Conservation (phyloP, 768 basidiomycete genomes). For the Dacryopinax primogenitus region DNA sequence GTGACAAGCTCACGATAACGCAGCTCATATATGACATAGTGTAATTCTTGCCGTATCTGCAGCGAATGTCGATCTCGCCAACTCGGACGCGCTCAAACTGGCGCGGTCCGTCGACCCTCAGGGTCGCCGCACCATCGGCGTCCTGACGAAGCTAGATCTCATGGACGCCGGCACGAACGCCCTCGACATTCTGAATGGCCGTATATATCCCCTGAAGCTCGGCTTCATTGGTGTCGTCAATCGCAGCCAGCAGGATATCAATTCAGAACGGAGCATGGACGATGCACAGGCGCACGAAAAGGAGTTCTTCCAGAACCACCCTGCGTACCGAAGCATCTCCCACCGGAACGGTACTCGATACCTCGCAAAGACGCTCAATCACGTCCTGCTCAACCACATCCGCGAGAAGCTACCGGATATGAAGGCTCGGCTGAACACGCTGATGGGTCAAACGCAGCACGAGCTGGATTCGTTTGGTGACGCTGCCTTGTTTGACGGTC, state of each 20-base stretch:
- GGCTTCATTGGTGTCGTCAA: constrained; percentile 98
- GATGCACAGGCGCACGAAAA: constrained; percentile 75
- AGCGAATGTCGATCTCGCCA: constrained; percentile 97
- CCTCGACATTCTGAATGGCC: constrained; percentile 85
- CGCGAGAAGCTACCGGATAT: constrained; percentile 98
- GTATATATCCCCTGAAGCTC: constrained; percentile 93
- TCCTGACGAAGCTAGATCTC: constrained; percentile 91
- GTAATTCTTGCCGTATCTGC: constrained; percentile 95
- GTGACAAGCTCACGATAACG: not conserved
- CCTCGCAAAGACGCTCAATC: constrained; percentile 83
- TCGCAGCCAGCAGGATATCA: constrained; percentile 95
- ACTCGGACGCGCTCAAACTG: constrained; percentile 94
- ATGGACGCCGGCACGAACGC: constrained; percentile 99
- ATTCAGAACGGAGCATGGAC: constrained; percentile 65
- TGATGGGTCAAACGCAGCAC: constrained; percentile 98
- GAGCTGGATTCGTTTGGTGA: constrained; percentile 96
- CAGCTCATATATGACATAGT: constrained; percentile 32
- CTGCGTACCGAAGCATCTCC: constrained; percentile 87
- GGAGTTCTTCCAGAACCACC: constrained; percentile 82
- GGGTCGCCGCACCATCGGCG: constrained; percentile 90
- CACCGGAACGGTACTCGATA: constrained; percentile 97
- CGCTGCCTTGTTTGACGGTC: constrained; percentile 79
- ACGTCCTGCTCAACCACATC: constrained; percentile 95
- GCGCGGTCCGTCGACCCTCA: constrained; percentile 92
- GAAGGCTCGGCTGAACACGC: constrained; percentile 93